Base-by-base conservation (phyloP, 225 moss, liverwort and hornwort species). In the Neckera pumila region DNA sequence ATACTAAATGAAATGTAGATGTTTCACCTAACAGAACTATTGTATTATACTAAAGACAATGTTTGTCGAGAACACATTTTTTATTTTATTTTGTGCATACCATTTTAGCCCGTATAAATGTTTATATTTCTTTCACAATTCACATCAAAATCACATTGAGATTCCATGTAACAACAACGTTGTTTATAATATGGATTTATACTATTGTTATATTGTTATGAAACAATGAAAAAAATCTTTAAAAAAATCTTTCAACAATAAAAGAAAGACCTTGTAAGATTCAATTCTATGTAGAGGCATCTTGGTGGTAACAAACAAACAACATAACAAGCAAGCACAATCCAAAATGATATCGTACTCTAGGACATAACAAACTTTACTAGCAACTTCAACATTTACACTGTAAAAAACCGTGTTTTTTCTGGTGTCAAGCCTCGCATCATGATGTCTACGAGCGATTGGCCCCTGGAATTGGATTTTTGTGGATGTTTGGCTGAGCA, bases 371-470 rank as follows among this genome's bases (percentile, higher is more conserved):
- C 0, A 1, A 12, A 22, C 12, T 17, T 38, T 38, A 67, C 2
- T n/a, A 67, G 69, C 2, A 38, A 2, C 12, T n/a, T 22, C 2
- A 4, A 0, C 22, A 38, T 1, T n/a, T n/a, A n/a, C n/a, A n/a
- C n/a, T n/a, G n/a, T n/a, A n/a, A n/a, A n/a, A n/a, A n/a, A n/a
- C n/a, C n/a, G n/a, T n/a, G n/a, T n/a, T n/a, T n/a, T n/a, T n/a
- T n/a, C n/a, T n/a, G n/a, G n/a, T n/a, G n/a, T n/a, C n/a, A n/a
- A n/a, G n/a, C n/a, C n/a, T n/a, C n/a, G n/a, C n/a, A n/a, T n/a
- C n/a, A n/a, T n/a, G n/a, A n/a, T n/a, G n/a, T n/a, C n/a, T n/a
- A n/a, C n/a, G n/a, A n/a, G n/a, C n/a, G n/a, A n/a, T n/a, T n/a
- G n/a, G n/a, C n/a, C n/a, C n/a, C n/a, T n/a, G n/a, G n/a, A n/a